phyloP scores from a whole-genome alignment of 768 basidiomycete species.

The Termitomyces sp. region DNA sequence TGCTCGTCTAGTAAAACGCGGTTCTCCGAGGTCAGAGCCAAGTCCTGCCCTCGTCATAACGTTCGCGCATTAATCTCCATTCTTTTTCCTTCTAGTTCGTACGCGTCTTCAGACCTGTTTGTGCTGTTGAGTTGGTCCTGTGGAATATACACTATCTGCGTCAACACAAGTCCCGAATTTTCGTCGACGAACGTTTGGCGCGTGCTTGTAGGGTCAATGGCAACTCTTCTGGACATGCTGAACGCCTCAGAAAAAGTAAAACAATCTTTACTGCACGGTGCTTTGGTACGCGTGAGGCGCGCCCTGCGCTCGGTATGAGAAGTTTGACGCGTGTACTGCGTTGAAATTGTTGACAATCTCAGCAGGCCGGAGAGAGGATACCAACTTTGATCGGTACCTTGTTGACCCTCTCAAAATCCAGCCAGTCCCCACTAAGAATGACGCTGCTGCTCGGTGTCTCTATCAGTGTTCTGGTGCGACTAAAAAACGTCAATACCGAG shows the following conservation, averaged over 20 bases:
- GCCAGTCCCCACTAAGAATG: constrained; percentile 31
- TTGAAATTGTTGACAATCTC: not conserved
- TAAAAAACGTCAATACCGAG: constrained; percentile 50
- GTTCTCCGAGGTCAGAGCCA: constrained; percentile 46
- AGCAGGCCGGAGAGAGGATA: constrained; percentile 37
- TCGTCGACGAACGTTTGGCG: constrained; percentile 42
- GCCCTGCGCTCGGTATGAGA: constrained; percentile 57
- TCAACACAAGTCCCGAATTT: constrained; percentile 39
- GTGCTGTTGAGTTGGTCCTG: constrained; percentile 71
- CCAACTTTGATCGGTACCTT: constrained; percentile 46
- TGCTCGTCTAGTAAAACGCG: constrained; percentile 45
- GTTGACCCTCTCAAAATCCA: constrained; percentile 43
- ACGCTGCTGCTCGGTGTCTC: constrained; percentile 60
- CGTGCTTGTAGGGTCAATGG: constrained; percentile 49
- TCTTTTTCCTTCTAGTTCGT: constrained; percentile 30
- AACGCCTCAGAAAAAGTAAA: constrained; percentile 48
- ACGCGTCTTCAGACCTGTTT: constrained; percentile 56
- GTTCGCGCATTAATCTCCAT: not conserved
- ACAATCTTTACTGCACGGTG: constrained; percentile 52
- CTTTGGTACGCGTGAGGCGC: constrained; percentile 55
- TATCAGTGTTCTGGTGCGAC: constrained; percentile 62
- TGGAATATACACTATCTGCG: constrained; percentile 50
- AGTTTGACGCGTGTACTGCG: not conserved
- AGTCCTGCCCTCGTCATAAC: constrained; percentile 3
- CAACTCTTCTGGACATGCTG: constrained; percentile 57